These are phyloP conservation scores for Volvox reticuliferus DNA, from an alignment of 139 green algal species.

Conservation along the genomic window DNA sequence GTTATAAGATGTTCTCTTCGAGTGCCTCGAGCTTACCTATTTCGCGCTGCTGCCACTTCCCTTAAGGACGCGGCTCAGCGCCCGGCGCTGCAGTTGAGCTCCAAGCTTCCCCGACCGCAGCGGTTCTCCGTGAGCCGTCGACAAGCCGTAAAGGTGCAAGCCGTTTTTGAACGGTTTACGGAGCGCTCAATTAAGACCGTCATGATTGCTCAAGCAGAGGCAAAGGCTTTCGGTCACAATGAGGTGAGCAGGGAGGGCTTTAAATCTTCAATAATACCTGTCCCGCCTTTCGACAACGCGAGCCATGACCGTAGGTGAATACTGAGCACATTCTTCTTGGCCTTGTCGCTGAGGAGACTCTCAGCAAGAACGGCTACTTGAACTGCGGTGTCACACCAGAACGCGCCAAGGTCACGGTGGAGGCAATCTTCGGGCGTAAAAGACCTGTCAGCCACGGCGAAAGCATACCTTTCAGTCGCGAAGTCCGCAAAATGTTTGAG, in stretches of 20 bases:
- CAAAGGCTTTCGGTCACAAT: constrained; percentile 65
- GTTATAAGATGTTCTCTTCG: background rate
- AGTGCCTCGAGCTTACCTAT: background rate
- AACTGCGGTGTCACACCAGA: constrained; percentile 77
- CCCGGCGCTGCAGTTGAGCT: constrained; percentile 14
- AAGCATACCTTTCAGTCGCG: constrained; percentile 83
- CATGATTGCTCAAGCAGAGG: constrained; percentile 86
- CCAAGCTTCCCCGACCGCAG: constrained; percentile 24
- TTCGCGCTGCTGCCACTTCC: background rate
- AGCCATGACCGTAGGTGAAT: constrained; percentile 68
- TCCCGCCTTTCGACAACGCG: constrained; percentile 2
- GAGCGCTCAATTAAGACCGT: constrained; percentile 89
- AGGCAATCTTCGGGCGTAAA: constrained; percentile 57
- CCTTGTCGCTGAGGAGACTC: constrained; percentile 83
- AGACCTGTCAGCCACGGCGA: constrained; percentile 52
- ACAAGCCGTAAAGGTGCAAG: constrained; percentile 17
- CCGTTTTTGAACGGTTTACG: constrained; percentile 75
- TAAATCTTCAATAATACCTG: background rate
- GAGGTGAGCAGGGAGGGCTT: constrained; percentile 66
- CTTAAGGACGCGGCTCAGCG: background rate
- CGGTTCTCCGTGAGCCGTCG: constrained; percentile 19
- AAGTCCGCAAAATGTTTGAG: constrained; percentile 88
- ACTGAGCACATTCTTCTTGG: constrained; percentile 93
- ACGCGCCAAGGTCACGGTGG: constrained; percentile 51
- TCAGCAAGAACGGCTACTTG: constrained; percentile 77